Percentiles rank a stretch among this genome's conserved stretches.
These are phyloP conservation scores for Seminavis robusta DNA, from an alignment of 108 stramenopile species.

Conservation along the genomic window DNA sequence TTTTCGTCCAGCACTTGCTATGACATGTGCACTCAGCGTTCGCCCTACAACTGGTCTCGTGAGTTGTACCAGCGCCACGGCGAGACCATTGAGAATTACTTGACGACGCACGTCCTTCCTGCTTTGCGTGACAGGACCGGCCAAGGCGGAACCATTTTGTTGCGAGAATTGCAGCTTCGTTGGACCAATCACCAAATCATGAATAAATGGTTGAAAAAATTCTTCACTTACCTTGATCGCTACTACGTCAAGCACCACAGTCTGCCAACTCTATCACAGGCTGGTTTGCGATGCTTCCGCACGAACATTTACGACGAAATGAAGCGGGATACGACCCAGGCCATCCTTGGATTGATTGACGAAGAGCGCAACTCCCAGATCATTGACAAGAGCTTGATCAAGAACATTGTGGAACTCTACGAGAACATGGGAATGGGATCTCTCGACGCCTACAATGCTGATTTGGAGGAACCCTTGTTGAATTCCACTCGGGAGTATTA, in stretches of 20 bases:
- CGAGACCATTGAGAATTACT: slow-evolving; percentile 92
- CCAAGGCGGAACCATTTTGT: slow-evolving; percentile 81
- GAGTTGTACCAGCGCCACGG: slow-evolving; percentile 96
- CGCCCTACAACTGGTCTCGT: slow-evolving; percentile 99
- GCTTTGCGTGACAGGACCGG: slow-evolving; percentile 83
- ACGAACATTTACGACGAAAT: slow-evolving; percentile 93
- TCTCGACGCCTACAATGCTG: slow-evolving; percentile 88
- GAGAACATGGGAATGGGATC: slow-evolving; percentile 96
- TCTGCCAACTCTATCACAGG: slow-evolving; percentile 86
- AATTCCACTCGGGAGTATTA: slow-evolving; percentile 89
- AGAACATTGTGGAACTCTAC: slow-evolving; percentile 92
- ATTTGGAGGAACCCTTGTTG: slow-evolving; percentile 91
- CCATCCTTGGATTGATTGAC: slow-evolving; percentile 92
- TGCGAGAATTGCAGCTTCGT: slow-evolving; percentile 91
- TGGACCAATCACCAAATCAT: slow-evolving; percentile 99
- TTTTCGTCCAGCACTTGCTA: slow-evolving; percentile 89
- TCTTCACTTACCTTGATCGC: slow-evolving; percentile 98
- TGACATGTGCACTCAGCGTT: slow-evolving; percentile 99
- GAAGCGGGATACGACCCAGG: slow-evolving; percentile 79
- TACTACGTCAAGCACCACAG: slow-evolving; percentile 98
- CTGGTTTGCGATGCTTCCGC: slow-evolving; percentile 91
- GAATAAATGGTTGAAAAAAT: slow-evolving; percentile 99
- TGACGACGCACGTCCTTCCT: slow-evolving; percentile 86
- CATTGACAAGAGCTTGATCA: slow-evolving; percentile 94
- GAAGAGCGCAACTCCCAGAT: slow-evolving; percentile 92